Base-by-base conservation (phyloP, 2,329 filamentous ascomycete genomes). In the Exophiala bonariae region DNA sequence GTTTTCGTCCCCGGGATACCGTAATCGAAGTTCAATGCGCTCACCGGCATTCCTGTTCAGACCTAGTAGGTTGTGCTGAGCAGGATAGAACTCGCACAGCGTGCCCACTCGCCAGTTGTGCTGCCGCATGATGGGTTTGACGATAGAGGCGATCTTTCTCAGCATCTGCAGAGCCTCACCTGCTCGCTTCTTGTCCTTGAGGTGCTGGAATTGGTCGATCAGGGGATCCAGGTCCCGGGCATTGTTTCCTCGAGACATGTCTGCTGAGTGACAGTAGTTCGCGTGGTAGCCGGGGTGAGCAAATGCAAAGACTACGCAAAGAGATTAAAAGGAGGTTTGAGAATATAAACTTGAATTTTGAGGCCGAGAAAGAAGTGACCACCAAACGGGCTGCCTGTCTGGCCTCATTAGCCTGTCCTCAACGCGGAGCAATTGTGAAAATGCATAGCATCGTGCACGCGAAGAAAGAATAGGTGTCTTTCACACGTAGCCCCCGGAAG, bases 71-170 rank as follows among this genome's bases (percentile, higher is more conserved):
- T 86, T 87, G 23, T 74, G 69, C 59, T 93, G 78, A 10, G 81
- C 74, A 1, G 92, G 92, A 50, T 88, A 87, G 69, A 97, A 96
- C 65, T 97, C 92, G 39, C 84, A 82, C 13, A 97, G 77, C 38
- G 87, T 81, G 20, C 79, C 77, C 26, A 97, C 88, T 53, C 76
- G 85, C 88, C 90, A 97, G 45, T 78, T 78, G 34, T 88, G 82
- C 38, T 89, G 89, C 55, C 89, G 80, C 91, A 97, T 97, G 54
- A 97, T 88, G 14, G 92, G 92, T 66, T 96, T 96, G 52, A 96
- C 91, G 47, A 95, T 70, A 19, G 90, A 95, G 2, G 89, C 89
- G 32, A 95, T 78, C 67, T 87, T 91, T 60, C 83, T 86, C 18
- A 97, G 77, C 47, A 80, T 81, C 28, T 80, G 62, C 3, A 79